Conservation (phyloP, 129 eudicot species). For the Silybum marianum region DNA sequence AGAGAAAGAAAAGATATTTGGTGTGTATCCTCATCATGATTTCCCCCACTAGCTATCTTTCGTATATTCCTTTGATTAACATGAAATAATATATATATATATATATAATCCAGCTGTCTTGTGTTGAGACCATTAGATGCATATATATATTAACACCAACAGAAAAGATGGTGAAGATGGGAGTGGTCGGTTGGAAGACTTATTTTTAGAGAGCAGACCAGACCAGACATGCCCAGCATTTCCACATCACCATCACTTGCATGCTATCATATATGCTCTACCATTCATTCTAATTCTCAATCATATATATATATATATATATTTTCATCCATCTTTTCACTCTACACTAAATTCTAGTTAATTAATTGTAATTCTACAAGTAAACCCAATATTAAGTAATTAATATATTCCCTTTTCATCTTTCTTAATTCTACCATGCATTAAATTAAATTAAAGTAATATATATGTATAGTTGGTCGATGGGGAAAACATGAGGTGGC, state of each 20-base stretch:
- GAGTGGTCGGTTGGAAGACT: conserved; percentile 17
- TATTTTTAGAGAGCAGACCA: conserved; percentile 17
- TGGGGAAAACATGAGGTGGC: not conserved
- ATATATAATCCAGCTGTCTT: not conserved
- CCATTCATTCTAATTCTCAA: not conserved
- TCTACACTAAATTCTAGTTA: not conserved
- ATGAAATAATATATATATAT: not conserved
- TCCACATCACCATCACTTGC: conserved; percentile 18
- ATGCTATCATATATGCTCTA: not conserved
- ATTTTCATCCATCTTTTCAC: not conserved
- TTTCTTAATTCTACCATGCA: not conserved
- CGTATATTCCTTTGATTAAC: not conserved
- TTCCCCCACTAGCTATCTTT: conserved; percentile 55
- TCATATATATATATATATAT: not conserved
- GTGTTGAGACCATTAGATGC: conserved; percentile 31
- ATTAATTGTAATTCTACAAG: not conserved
- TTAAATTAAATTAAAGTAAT: not conserved
- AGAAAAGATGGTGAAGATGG: conserved; percentile 1
- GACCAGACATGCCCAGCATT: conserved; percentile 21
- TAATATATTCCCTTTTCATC: not conserved
- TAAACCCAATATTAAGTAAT: not conserved
- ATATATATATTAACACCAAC: not conserved
- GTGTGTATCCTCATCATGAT: conserved; percentile 49
- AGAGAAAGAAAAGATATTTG: conserved; percentile 29
- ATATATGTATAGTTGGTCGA: no score